Evolutionary conservation across 768 basidiomycete genomes (phyloP).

Genomic region (Auricularia sp.): DNA sequence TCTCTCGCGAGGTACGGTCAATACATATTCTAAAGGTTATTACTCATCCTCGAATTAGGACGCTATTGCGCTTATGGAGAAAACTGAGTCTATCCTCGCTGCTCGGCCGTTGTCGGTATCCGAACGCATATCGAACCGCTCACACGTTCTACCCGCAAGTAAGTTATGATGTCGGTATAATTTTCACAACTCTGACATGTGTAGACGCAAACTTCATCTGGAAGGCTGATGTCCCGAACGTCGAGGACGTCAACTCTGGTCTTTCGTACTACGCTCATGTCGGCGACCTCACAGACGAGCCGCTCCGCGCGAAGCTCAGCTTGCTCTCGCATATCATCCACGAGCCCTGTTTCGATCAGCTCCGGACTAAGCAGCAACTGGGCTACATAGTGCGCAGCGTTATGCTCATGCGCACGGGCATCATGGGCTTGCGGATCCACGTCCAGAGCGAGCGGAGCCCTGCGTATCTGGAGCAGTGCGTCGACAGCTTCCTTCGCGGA

Average conservation of each 20-base stretch:
- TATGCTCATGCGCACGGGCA: conserved; percentile 46
- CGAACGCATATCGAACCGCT: conserved; percentile 38
- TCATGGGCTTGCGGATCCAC: conserved; percentile 69
- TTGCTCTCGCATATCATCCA: conserved; percentile 74
- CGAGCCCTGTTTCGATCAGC: conserved; percentile 86
- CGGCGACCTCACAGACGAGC: conserved; percentile 56
- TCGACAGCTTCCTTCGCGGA: conserved; percentile 75
- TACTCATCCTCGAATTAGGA: conserved; percentile 38
- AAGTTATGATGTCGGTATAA: conserved; percentile 10
- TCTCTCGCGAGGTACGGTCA: conserved; percentile 62
- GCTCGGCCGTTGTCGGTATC: conserved; percentile 42
- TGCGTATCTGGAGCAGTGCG: conserved; percentile 71
- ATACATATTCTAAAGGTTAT: conserved; percentile 1
- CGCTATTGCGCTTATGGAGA: conserved; percentile 60
- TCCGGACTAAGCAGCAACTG: conserved; percentile 91
- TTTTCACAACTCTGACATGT: background rate
- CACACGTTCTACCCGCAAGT: conserved; percentile 66
- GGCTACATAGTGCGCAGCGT: conserved; percentile 54
- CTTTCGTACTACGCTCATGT: conserved; percentile 79
- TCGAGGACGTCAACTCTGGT: conserved; percentile 77
- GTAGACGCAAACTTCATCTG: conserved; percentile 63
- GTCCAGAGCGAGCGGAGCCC: conserved; percentile 83
- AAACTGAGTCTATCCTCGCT: conserved; percentile 55
- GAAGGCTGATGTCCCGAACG: conserved; percentile 60
- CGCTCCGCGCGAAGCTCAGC: conserved; percentile 51